A percentile compares a stretch with the other conserved stretches of the same genome.
These are phyloP conservation scores for Halteria grandinella DNA, from an alignment of 73 alveolate genomes.

Conservation along the genomic window DNA sequence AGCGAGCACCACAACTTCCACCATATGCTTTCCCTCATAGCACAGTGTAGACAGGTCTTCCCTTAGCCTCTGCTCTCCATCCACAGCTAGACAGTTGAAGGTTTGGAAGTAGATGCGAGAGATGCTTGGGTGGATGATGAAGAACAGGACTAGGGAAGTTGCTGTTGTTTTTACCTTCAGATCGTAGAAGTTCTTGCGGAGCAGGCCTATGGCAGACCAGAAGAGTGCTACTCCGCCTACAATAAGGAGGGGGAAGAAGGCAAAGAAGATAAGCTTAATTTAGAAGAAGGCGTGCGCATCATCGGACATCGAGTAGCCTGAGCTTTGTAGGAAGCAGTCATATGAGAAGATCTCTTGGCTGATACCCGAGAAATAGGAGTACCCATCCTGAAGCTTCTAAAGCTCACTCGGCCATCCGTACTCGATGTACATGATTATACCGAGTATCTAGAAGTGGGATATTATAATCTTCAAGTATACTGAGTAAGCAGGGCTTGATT, in stretches of 20 bases:
- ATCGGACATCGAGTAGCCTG: neutral
- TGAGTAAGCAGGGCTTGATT: conserved; percentile 48
- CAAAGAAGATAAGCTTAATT: conserved; percentile 42
- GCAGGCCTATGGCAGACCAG: conserved; percentile 42
- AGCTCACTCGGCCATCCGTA: conserved; percentile 59
- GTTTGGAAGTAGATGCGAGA: conserved; percentile 46
- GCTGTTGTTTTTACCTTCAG: conserved; percentile 19
- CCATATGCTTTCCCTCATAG: conserved; percentile 47
- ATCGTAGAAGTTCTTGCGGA: neutral
- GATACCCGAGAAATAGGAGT: conserved; percentile 13
- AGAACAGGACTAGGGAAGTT: conserved; percentile 48
- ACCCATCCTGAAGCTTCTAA: neutral
- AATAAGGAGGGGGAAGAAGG: conserved; percentile 55
- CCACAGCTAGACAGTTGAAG: conserved; percentile 52
- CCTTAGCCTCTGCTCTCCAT: conserved; percentile 34
- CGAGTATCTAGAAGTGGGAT: conserved; percentile 53
- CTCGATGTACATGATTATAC: conserved; percentile 46
- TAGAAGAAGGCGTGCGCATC: conserved; percentile 37
- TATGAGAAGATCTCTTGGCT: conserved; percentile 50
- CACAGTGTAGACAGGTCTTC: conserved; percentile 51
- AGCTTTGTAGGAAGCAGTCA: conserved; percentile 58
- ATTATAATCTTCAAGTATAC: conserved; percentile 65
- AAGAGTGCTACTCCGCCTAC: neutral
- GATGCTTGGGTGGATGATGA: conserved; percentile 58
- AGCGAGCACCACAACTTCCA: conserved; percentile 18